A percentile compares a stretch with the other conserved stretches of the same genome.
Evolutionary conservation across 176 grass and related monocot genomes (phyloP).

Genomic region (Guadua angustifolia): DNA sequence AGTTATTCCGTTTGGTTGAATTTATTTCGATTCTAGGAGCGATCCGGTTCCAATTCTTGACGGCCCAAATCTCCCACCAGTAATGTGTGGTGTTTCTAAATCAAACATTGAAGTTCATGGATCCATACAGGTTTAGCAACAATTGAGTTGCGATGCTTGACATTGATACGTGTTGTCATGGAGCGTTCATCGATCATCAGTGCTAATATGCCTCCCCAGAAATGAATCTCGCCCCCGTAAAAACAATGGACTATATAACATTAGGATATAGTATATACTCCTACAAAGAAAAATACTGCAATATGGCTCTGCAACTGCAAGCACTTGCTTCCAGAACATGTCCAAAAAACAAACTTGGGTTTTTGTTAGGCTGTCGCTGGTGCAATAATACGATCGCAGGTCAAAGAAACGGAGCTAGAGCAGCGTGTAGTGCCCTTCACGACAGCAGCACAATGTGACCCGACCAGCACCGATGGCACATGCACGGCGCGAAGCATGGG

Average conservation of each 20-base stretch:
- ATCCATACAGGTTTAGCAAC: not conserved
- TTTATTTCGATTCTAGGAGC: no score
- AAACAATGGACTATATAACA: no score
- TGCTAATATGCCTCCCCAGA: not conserved
- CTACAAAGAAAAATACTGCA: no score
- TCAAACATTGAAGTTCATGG: not conserved
- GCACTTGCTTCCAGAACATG: not conserved
- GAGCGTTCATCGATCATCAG: not conserved
- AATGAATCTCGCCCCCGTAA: not conserved
- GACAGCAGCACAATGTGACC: conserved; percentile 6
- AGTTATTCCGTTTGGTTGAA: no score
- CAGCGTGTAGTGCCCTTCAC: conserved; percentile 18
- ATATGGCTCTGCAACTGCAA: not conserved
- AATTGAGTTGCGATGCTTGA: not conserved
- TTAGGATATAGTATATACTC: no score
- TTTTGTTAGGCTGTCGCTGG: not conserved
- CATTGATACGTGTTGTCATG: not conserved
- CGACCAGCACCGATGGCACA: no score
- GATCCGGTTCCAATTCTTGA: no score
- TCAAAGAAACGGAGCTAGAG: not conserved
- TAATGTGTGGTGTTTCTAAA: not conserved
- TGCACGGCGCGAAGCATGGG: no score
- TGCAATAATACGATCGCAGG: not conserved
- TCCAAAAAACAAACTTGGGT: not conserved
- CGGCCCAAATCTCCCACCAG: no score